Evolutionary conservation across 768 basidiomycete species (phyloP), one percentile per base, ranked within the genome.

Genomic region (Lyophyllum semitale): DNA sequence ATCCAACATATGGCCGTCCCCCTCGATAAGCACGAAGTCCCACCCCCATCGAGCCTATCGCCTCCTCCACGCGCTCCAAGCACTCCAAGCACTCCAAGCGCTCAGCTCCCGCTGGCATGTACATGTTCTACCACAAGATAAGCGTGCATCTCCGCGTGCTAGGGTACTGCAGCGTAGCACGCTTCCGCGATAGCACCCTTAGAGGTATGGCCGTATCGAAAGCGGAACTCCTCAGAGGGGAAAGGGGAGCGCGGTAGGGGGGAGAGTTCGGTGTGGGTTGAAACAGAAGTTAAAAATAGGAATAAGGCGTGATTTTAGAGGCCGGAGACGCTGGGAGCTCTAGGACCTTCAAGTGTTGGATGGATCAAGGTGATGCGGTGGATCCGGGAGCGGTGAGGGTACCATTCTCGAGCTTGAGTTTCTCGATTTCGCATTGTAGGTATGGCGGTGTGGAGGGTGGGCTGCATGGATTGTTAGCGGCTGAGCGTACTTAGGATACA

Each of bases 221-320:
- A 7, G 48, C 33, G 26, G 2, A 22, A 8, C 5, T 26, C 18
- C 35, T 26, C 48, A 8, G 7, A 3, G 20, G 18, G 4, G 37
- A 2, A 3, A 23, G 4, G 22, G 8, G 25, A n/a, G n/a, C n/a
- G n/a, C n/a, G n/a, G n/a, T 40, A 18, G 5, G 23, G 6, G 13
- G 30, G 26, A 33, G 30, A 2, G 13, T 7, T 2, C 30, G 32
- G 20, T 40, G 48, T 42, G 38, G 18, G 50, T 42, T 3, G 50
- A 17, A 7, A 33, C 38, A 2, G 22, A 30, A 8, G 12, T 8
- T 15, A 51, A 18, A 13, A 51, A 26, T n/a, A 22, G 11, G 18
- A 42, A 43, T 13, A 54, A 40, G 30, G 40, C 53, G n/a, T 23
- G 32, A 35, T 54, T 54, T 8, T 11, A 27, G 22, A 48, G 30